A percentile compares a stretch with the other conserved stretches of the same genome.
phyloP scores from a whole-genome alignment of 2,329 filamentous ascomycete genomes.

The Cercospora citrullina region DNA sequence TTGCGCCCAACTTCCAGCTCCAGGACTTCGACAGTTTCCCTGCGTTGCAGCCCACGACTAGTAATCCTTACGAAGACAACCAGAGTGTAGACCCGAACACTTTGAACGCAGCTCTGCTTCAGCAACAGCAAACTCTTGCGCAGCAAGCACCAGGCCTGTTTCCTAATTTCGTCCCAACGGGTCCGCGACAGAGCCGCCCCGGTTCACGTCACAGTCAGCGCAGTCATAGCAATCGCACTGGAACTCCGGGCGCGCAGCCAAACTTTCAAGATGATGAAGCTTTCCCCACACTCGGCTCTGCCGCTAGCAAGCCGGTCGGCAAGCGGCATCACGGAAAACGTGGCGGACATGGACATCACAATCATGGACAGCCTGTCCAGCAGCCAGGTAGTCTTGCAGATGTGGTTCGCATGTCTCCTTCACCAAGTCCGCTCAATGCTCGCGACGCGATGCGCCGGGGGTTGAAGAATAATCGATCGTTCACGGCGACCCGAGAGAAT shows the following conservation, averaged over 20 bases:
- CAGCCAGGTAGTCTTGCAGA: constrained; percentile 85
- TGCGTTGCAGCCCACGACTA: constrained; percentile 57
- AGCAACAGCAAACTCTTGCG: constrained; percentile 45
- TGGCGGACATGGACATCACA: constrained; percentile 69
- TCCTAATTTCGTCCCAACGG: constrained; percentile 57
- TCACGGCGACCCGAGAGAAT: constrained; percentile 67
- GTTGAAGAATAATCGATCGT: constrained; percentile 64
- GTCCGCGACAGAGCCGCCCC: constrained; percentile 57
- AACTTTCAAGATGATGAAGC: constrained; percentile 88
- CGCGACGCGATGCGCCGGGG: constrained; percentile 57
- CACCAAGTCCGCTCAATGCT: constrained; percentile 55
- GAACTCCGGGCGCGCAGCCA: constrained; percentile 63
- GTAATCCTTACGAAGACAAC: constrained; percentile 46
- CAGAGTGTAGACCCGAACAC: constrained; percentile 40
- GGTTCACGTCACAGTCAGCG: constrained; percentile 84
- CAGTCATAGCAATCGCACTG: constrained; percentile 63
- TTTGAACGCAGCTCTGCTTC: constrained; percentile 47
- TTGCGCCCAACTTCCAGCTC: constrained; percentile 71
- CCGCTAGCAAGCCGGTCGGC: constrained; percentile 64
- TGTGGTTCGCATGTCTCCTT: constrained; percentile 92
- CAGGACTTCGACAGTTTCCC: constrained; percentile 87
- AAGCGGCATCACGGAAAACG: constrained; percentile 95
- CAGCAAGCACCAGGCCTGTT: constrained; percentile 65
- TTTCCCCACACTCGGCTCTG: constrained; percentile 84
- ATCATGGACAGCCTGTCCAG: constrained; percentile 65